Base-by-base conservation (phyloP, 495 filamentous ascomycete species). In the Daldinia childiae region DNA sequence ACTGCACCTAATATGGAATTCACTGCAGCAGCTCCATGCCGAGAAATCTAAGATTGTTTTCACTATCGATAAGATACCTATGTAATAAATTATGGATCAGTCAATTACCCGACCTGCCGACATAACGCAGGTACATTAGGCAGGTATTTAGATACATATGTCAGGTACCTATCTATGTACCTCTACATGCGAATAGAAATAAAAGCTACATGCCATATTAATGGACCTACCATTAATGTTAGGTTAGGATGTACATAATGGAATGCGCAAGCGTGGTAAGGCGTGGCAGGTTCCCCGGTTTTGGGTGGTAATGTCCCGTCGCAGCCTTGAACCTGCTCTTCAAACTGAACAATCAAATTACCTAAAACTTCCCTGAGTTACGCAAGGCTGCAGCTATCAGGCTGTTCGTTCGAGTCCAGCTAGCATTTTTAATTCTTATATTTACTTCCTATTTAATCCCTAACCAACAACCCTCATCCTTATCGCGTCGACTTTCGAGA, bases 311-410 rank as follows among this genome's bases (percentile, higher is more conserved):
- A 34, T 34, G 32, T 14, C 34, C 34, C 34, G 34, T 36, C 12
- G 3, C 34, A 36, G 34, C 34, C 34, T 36, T 36, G 34, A 36
- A 48, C 8, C 43, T 19, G 45, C 59, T 45, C 41, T 36, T 32
- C 29, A 39, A 24, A 58, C 36, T 19, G 60, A 39, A 55, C 63
- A 66, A 58, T 69, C 52, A 66, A 63, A 66, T 69, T 66, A 66
- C 62, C 38, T 64, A 68, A 68, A 69, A n/a, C 50, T 58, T 61
- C 50, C 26, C 36, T 14, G 60, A 60, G 61, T 69, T 61, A 57
- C 70, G 66, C 65, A 69, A 73, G 70, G 70, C 70, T 73, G 32
- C 9, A n/a, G 60, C 43, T 61, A 56, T 60, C 61, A 68, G 64
- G 64, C 70, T 72, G 50, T 54, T 24, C 50, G 70, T 62, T 73